phyloP scores from a whole-genome alignment of 805 yeast genomes.

The Kurtzmaniella fragi region DNA sequence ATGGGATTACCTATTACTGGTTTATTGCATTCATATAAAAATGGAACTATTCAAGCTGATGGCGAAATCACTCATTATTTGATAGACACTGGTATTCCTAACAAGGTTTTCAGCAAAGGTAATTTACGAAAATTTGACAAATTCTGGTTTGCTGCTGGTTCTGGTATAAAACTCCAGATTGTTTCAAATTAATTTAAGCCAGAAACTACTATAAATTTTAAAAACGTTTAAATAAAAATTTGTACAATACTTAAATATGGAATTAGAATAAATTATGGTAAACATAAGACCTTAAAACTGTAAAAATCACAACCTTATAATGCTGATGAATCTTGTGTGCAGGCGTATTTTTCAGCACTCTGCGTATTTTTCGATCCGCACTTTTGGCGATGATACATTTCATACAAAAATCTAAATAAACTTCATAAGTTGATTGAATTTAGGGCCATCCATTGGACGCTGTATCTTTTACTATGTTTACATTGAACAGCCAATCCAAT shows the following conservation, averaged over 20 bases:
- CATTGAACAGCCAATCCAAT: constrained; percentile 2
- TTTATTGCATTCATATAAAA: constrained; percentile 53
- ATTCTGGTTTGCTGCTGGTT: constrained; percentile 40
- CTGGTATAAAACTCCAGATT: constrained; percentile 15
- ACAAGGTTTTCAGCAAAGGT: constrained; percentile 42
- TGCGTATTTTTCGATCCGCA: constrained; percentile 1
- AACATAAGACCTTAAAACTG: not conserved
- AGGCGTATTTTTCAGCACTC: constrained; percentile 3
- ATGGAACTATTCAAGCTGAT: constrained; percentile 22
- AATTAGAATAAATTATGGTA: not conserved
- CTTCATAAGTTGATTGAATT: constrained; percentile 1
- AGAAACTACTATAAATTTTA: too few species aligned
- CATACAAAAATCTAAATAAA: not conserved
- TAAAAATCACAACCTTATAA: constrained; percentile 1
- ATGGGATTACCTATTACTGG: constrained; percentile 72
- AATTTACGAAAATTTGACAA: constrained; percentile 41
- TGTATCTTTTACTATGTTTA: constrained; percentile 4
- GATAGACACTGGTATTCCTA: constrained; percentile 70
- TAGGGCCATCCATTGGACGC: not conserved
- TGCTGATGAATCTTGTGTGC: too few species aligned
- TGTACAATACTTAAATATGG: not conserved
- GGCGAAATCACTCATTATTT: constrained; percentile 54
- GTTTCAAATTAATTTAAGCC: not conserved
- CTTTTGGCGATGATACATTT: not conserved
- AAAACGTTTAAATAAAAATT: too few species aligned